Evolutionary conservation across 805 yeast genomes (phyloP).

Genomic region (Saturnispora besseyi): DNA sequence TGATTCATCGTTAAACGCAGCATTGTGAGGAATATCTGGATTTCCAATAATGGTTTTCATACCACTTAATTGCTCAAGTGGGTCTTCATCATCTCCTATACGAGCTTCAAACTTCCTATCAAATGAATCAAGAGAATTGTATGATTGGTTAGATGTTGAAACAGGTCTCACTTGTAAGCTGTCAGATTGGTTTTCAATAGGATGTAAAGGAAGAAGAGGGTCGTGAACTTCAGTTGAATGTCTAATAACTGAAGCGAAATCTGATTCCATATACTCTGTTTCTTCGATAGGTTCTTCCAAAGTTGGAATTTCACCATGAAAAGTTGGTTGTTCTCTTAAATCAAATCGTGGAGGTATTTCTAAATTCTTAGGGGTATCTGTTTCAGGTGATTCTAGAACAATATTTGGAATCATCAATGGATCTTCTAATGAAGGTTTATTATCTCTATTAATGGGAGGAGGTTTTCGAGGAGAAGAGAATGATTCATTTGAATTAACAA

Average conservation of each 20-base stretch:
- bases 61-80: slow-evolving; percentile 9
- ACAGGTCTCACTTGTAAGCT: not conserved
- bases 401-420: not conserved
- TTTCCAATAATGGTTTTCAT: slow-evolving; percentile 1
- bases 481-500: not conserved
- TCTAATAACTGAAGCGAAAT: not conserved
- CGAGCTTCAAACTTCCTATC: slow-evolving; percentile 10
- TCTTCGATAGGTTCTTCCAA: not conserved
- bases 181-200: not conserved
- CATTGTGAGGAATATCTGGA: not conserved
- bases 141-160: not conserved
- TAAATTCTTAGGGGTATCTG: not conserved
- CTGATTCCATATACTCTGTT: not conserved
- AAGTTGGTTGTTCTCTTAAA: not conserved
- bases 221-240: not conserved
- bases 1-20: not conserved
- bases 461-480: not conserved
- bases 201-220: not conserved
- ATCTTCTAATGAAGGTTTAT: not conserved
- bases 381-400: not conserved
- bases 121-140: slow-evolving; percentile 12
- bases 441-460: not conserved
- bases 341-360: not conserved
- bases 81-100: slow-evolving; percentile 4
- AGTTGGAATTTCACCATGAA: not conserved